These are phyloP conservation scores for Spergularia marina DNA, from an alignment of 148 eudicot species.

Conservation along the genomic window DNA sequence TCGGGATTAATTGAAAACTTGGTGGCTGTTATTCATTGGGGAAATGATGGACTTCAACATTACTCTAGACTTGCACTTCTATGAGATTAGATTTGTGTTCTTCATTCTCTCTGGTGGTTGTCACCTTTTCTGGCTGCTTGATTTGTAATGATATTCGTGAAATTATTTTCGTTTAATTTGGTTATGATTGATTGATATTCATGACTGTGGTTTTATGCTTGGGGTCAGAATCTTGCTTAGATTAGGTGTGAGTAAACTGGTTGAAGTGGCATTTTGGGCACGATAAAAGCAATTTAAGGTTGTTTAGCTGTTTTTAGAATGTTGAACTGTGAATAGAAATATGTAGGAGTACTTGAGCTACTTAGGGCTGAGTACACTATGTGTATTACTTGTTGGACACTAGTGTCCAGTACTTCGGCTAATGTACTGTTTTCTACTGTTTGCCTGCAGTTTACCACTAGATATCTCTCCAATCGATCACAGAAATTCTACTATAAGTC, in stretches of 20 bases:
- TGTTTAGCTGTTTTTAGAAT: too few relatives aligned
- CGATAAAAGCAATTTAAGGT: too few relatives aligned
- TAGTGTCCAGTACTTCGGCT: not conserved
- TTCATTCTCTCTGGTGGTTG: not conserved
- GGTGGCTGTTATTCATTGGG: not conserved
- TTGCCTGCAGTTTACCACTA: conserved; percentile 47
- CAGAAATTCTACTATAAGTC: conserved; percentile 40
- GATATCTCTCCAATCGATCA: conserved; percentile 28
- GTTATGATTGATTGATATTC: not conserved
- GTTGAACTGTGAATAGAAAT: not conserved
- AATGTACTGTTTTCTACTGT: not conserved
- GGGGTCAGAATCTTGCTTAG: not conserved
- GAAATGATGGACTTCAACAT: not conserved
- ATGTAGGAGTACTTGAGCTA: not conserved
- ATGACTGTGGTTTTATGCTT: not conserved
- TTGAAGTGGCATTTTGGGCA: not conserved
- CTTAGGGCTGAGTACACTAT: not conserved
- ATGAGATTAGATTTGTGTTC: not conserved
- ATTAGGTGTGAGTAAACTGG: not conserved
- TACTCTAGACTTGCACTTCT: not conserved
- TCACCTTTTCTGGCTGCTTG: not conserved
- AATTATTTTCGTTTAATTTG: not conserved
- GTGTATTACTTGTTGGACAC: not conserved
- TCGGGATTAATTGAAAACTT: not conserved
- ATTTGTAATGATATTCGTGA: not conserved